Percentiles rank a stretch among this genome's conserved stretches.
Evolutionary conservation across 164 flowering plant genomes (phyloP).

Genomic region (Paratinospora sagittata): DNA sequence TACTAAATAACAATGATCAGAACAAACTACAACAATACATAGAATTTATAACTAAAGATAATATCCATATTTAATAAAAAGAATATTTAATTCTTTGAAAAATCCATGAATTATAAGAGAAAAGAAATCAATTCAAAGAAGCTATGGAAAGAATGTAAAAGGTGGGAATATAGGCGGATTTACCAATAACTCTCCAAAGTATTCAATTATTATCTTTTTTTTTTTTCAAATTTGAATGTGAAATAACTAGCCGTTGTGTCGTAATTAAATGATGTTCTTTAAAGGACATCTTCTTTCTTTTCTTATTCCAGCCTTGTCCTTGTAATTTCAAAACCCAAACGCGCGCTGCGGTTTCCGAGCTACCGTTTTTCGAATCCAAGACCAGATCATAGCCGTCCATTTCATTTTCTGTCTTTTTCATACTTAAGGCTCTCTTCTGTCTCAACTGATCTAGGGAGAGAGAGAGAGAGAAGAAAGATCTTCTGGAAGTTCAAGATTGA

Average conservation of each 20-base stretch:
- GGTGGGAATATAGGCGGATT: too few relatives aligned
- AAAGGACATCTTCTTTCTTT: not conserved
- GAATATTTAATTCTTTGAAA: too few relatives aligned
- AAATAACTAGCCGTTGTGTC: slow-evolving; percentile 5
- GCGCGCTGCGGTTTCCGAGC: slow-evolving; percentile 22
- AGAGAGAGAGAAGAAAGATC: slow-evolving; percentile 10
- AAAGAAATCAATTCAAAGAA: too few relatives aligned
- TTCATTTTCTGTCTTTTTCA: not conserved
- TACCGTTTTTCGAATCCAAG: slow-evolving; percentile 11
- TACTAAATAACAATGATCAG: too few relatives aligned
- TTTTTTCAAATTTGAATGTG: not conserved
- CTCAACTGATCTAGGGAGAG: slow-evolving; percentile 2
- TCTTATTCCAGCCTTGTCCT: slow-evolving; percentile 9
- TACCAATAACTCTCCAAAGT: too few relatives aligned
- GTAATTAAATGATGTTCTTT: not conserved
- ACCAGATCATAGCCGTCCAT: slow-evolving; percentile 34
- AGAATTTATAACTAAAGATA: too few relatives aligned
- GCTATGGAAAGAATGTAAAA: too few relatives aligned
- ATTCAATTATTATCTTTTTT: too few relatives aligned
- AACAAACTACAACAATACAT: too few relatives aligned
- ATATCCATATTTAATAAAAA: too few relatives aligned
- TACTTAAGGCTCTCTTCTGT: not conserved
- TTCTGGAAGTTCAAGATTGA: not conserved
- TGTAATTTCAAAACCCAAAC: slow-evolving; percentile 30
- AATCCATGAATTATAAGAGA: too few relatives aligned